These are phyloP conservation scores for Ceratobasidium sp. DNA, from an alignment of 1,284 basidiomycete species.

Conservation along the genomic window DNA sequence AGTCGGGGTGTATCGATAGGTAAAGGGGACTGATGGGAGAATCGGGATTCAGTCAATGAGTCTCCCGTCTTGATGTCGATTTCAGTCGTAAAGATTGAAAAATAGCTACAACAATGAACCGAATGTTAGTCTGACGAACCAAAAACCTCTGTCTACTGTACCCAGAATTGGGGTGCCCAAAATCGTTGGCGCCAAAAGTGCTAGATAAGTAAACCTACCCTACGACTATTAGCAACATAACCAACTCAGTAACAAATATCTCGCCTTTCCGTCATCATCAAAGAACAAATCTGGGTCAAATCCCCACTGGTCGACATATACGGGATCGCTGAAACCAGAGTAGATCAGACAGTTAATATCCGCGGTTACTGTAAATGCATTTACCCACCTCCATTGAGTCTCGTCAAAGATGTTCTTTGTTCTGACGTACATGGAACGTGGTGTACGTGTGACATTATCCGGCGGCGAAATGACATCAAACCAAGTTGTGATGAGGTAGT, in stretches of 20 bases:
- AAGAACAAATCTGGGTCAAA: conserved; percentile 39
- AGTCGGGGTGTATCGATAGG: conserved; percentile 34
- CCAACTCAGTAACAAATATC: neutral
- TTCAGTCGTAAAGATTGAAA: conserved; percentile 40
- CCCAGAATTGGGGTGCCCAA: conserved; percentile 38
- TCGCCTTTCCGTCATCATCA: conserved; percentile 37
- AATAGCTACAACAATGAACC: conserved; percentile 12
- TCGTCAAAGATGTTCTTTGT: conserved; percentile 38
- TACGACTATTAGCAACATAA: neutral
- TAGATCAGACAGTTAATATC: neutral
- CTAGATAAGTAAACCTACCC: conserved; percentile 34
- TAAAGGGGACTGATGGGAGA: conserved; percentile 27
- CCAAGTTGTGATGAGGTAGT: conserved; percentile 39
- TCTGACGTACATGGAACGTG: conserved; percentile 34
- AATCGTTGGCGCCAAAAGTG: conserved; percentile 21
- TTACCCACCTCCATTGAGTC: conserved; percentile 28
- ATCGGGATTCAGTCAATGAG: conserved; percentile 37
- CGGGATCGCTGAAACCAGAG: conserved; percentile 24
- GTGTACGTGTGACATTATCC: conserved; percentile 33
- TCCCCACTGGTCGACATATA: conserved; percentile 38
- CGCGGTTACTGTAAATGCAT: neutral
- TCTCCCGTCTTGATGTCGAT: conserved; percentile 41
- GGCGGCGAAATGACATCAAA: conserved; percentile 39
- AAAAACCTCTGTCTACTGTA: neutral
- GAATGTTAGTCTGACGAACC: neutral